Percentiles rank a stretch among this genome's conserved stretches.
These are phyloP conservation scores for Arthonia radiata DNA, from an alignment of 495 filamentous ascomycete species.

Conservation along the genomic window DNA sequence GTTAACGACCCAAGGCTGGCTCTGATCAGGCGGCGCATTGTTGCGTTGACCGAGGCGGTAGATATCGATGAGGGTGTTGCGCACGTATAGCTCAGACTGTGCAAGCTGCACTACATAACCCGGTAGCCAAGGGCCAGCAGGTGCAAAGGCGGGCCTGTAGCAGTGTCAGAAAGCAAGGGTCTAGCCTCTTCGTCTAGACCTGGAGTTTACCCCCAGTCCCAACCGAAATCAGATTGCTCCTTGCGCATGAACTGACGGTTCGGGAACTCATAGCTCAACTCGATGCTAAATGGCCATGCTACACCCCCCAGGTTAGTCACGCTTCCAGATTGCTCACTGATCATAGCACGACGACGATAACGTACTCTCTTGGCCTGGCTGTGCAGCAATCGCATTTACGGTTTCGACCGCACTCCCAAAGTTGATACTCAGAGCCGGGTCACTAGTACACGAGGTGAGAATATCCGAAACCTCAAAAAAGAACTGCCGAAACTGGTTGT, in stretches of 20 bases:
- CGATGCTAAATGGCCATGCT: conserved; percentile 9
- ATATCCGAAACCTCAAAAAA: conserved; percentile 36
- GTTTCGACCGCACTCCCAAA: conserved; percentile 32
- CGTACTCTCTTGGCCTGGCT: conserved; percentile 25
- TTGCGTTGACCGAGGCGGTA: conserved; percentile 36
- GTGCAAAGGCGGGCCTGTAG: conserved; percentile 38
- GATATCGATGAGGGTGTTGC: conserved; percentile 35
- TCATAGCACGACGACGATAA: conserved; percentile 20
- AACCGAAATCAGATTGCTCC: conserved; percentile 46
- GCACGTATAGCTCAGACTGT: conserved; percentile 20
- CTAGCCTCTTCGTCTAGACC: background rate
- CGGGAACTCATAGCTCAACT: conserved; percentile 23
- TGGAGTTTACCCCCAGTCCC: too few species aligned
- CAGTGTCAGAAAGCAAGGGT: background rate
- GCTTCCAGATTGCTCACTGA: too few species aligned
- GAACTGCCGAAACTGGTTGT: conserved; percentile 52
- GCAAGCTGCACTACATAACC: conserved; percentile 32
- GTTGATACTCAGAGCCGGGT: conserved; percentile 21
- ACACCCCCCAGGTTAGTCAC: too few species aligned
- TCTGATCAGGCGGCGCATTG: conserved; percentile 32
- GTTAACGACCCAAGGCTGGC: conserved; percentile 39
- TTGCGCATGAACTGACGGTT: conserved; percentile 41
- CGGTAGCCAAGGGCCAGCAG: conserved; percentile 41
- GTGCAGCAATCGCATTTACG: conserved; percentile 25
- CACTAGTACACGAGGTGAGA: conserved; percentile 18